phyloP scores from a whole-genome alignment of 2,329 filamentous ascomycete genomes.

The Venturiaceae sp. region DNA sequence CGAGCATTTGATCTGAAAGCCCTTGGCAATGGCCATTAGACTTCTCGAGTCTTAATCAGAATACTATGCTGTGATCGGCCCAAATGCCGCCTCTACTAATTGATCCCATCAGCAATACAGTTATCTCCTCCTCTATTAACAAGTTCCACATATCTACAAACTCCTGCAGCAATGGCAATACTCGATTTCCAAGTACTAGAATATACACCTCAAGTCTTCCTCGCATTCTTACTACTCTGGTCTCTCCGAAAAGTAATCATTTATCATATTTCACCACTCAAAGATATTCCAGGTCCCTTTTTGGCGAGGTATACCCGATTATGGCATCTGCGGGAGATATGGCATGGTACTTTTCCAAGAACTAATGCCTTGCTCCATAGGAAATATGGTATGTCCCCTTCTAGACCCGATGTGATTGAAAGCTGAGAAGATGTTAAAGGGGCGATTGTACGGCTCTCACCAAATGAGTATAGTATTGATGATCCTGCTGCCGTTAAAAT shows the following conservation, averaged over 20 bases:
- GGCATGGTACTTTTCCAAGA: constrained; percentile 26
- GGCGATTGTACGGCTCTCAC: constrained; percentile 11
- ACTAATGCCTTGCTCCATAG: constrained; percentile 30
- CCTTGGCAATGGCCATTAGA: too few relatives aligned
- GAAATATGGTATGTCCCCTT: constrained; percentile 19
- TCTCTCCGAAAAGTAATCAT: background rate
- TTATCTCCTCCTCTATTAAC: too few relatives aligned
- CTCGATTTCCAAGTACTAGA: background rate
- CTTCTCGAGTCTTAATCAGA: too few relatives aligned
- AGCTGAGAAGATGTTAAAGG: too few relatives aligned
- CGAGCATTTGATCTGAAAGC: too few relatives aligned
- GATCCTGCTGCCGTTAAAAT: constrained; percentile 26
- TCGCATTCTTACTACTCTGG: background rate
- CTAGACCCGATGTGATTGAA: too few relatives aligned
- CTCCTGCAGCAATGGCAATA: too few relatives aligned
- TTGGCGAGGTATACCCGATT: constrained; percentile 32
- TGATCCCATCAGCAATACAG: too few relatives aligned
- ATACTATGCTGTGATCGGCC: too few relatives aligned
- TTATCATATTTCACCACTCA: constrained; percentile 21
- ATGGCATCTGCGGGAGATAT: constrained; percentile 33
- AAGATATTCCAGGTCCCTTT: constrained; percentile 34
- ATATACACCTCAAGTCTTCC: background rate
- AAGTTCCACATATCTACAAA: too few relatives aligned
- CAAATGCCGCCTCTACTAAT: too few relatives aligned
- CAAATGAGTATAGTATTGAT: constrained; percentile 11